These are phyloP conservation scores for Penicillium turbatum DNA, from an alignment of 495 filamentous ascomycete genomes.

Conservation along the genomic window DNA sequence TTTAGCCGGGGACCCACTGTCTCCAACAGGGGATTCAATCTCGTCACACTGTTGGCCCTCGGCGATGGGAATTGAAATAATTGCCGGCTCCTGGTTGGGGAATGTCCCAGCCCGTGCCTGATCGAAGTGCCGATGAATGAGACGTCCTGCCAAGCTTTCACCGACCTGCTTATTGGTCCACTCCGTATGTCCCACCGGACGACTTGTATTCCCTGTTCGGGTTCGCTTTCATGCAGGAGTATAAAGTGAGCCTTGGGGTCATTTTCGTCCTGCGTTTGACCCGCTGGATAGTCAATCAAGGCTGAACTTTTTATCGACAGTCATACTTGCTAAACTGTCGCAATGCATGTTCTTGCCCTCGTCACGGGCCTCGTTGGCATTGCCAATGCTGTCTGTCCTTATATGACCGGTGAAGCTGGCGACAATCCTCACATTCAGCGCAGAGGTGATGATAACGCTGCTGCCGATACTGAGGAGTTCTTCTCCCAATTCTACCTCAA, in stretches of 20 bases:
- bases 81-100: conserved; percentile 1
- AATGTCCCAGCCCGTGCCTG: conserved; percentile 1
- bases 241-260: neutral
- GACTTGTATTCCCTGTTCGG: neutral
- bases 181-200: neutral
- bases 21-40: neutral
- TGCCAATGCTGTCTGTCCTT: conserved; percentile 42
- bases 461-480: conserved; percentile 42
- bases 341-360: conserved; percentile 30
- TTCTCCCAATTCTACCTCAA: conserved; percentile 58
- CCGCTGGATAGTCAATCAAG: neutral
- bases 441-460: conserved; percentile 31
- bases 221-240: neutral
- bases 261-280: neutral
- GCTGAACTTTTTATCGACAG: neutral
- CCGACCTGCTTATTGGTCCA: conserved; percentile 1
- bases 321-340: neutral
- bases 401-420: conserved; percentile 33
- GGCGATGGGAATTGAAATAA: neutral
- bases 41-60: neutral
- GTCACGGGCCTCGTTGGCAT: conserved; percentile 33
- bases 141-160: neutral
- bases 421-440: conserved; percentile 17
- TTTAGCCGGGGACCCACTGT: neutral
- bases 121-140: neutral